phyloP scores from a whole-genome alignment of 164 flowering plant genomes.

The Stephania yunnanensis region DNA sequence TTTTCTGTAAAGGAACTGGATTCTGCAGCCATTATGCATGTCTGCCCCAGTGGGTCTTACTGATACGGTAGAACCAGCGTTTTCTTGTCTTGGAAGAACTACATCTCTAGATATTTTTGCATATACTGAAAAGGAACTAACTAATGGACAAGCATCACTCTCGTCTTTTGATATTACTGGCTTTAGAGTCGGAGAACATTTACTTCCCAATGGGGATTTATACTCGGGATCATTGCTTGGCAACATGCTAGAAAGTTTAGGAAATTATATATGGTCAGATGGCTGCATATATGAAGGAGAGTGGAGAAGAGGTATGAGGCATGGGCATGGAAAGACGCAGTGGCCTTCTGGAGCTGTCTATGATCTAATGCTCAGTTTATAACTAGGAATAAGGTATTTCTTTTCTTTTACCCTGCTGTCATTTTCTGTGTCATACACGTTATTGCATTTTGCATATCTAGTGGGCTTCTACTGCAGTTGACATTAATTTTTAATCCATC shows the following conservation, averaged over 20 bases:
- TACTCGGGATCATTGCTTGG: constrained; percentile 79
- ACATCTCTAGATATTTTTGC: constrained; percentile 46
- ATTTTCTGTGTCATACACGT: neutral
- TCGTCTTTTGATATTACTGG: constrained; percentile 36
- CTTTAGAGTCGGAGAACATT: constrained; percentile 60
- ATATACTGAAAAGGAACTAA: constrained; percentile 27
- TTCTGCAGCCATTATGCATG: constrained; percentile 70
- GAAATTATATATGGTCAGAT: constrained; percentile 79
- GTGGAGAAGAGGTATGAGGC: constrained; percentile 88
- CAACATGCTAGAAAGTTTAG: constrained; percentile 73
- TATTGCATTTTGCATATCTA: neutral
- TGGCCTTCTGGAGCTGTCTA: constrained; percentile 82
- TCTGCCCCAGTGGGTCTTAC: constrained; percentile 75
- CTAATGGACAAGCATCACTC: constrained; percentile 45
- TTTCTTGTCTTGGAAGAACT: constrained; percentile 47
- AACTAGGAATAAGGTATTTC: constrained; percentile 90
- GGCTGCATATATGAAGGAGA: constrained; percentile 84
- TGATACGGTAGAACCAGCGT: constrained; percentile 36
- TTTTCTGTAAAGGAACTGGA: constrained; percentile 22
- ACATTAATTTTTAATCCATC: neutral
- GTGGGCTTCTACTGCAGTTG: neutral
- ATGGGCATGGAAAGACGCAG: constrained; percentile 65
- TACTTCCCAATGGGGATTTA: constrained; percentile 63
- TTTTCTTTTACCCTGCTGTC: constrained; percentile 14
- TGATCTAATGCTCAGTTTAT: constrained; percentile 95